Percentiles rank a stretch among this genome's conserved stretches.
Evolutionary conservation across 306 rosid species (phyloP).

Genomic region (Luffa aegyptiaca): DNA sequence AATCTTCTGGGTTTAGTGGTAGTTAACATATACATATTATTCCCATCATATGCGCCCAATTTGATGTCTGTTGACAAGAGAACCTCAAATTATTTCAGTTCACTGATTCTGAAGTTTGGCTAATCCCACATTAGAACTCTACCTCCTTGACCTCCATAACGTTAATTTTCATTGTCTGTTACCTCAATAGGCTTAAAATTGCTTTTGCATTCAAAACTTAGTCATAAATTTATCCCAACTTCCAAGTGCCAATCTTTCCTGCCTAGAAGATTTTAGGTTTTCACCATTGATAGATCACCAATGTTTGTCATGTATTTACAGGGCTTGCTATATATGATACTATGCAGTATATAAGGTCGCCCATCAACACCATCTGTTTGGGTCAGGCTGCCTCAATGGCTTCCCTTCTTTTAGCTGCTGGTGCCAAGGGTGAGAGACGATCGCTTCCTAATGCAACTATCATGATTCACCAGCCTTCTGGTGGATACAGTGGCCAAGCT

Average conservation of each 20-base stretch:
- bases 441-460: constrained; percentile 82
- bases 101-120: neutral
- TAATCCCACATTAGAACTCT: neutral
- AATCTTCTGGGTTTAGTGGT: neutral
- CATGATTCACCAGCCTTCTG: constrained; percentile 97
- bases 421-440: constrained; percentile 88
- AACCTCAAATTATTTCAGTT: neutral
- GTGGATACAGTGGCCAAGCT: constrained; percentile 95
- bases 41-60: neutral
- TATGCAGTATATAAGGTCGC: constrained; percentile 90
- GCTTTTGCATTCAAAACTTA: neutral
- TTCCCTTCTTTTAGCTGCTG: constrained; percentile 88
- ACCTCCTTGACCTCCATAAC: neutral
- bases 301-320: constrained; percentile 16
- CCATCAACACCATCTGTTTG: constrained; percentile 73
- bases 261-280: neutral
- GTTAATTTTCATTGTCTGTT: neutral
- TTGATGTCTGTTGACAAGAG: neutral
- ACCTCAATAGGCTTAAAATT: neutral
- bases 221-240: neutral
- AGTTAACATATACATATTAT: neutral
- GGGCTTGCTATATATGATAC: constrained; percentile 98
- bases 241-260: neutral
- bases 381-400: constrained; percentile 99
- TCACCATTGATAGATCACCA: neutral